Base-by-base conservation (phyloP, 2,329 filamentous ascomycete genomes). In the Corinectria fuckeliana region DNA sequence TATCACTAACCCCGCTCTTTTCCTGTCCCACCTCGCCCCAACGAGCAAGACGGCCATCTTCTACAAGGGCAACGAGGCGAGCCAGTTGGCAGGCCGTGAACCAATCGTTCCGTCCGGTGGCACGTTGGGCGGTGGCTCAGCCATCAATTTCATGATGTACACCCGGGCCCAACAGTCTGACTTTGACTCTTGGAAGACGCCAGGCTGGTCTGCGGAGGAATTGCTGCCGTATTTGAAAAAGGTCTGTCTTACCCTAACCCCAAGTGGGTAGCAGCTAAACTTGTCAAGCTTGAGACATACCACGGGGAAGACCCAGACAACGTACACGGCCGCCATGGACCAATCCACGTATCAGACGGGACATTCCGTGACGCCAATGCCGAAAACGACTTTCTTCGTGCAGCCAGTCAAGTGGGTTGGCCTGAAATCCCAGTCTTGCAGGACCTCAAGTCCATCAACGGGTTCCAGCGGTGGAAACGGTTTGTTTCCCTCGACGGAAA, bases 261-360 rank as follows among this genome's bases (percentile, higher is more conserved):
- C n/a, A n/a, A n/a, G n/a, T n/a, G n/a, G n/a, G n/a, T n/a, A 9
- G 3, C 2, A 4, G 1, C n/a, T 45, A 9, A 45, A 16, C 0
- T 2, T 9, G 50, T n/a, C 5, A 51, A 80, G 78, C 71, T 86
- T 11, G 86, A 88, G 71, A 88, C 83, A 0, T 88, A 84, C 53
- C 80, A 84, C 62, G 79, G 81, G 21, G 81, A 77, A 50, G 69
- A 77, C 69, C 50, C 76, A 13, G 42, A 49, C 74, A 75, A 5
- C 60, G 75, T 2, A 9, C 86, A 89, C 63, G 86, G 86, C 10
- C 70, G 76, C 39, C 70, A 80, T 21, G 86, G 87, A 0, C 86
- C 86, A 0, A 78, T 88, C 13, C 74, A 85, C 23, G 71, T 89
- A 21, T 85, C 83, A 0, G 76, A 79, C 21, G 82, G 84, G n/a